A percentile compares a stretch with the other conserved stretches of the same genome.
These are phyloP conservation scores for Artemisia annua DNA, from an alignment of 129 eudicot species.

Conservation along the genomic window DNA sequence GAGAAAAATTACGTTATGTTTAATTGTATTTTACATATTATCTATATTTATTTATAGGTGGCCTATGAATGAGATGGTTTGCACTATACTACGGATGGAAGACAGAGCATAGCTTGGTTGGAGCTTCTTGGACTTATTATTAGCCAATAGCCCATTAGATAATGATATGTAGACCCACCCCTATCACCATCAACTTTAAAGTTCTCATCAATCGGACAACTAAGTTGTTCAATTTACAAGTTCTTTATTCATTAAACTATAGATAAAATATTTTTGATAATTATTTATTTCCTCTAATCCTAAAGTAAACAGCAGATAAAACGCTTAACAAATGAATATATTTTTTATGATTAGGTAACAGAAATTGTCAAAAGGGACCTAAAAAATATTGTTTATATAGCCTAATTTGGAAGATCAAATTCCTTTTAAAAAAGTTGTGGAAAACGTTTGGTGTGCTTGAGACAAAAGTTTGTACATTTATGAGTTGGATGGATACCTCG, in stretches of 20 bases:
- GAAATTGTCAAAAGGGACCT: too few relatives aligned
- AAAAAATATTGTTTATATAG: too few relatives aligned
- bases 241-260: too few relatives aligned
- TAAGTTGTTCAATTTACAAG: not conserved
- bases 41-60: not conserved
- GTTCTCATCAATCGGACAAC: constrained; percentile 32
- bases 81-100: constrained; percentile 24
- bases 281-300: too few relatives aligned
- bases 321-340: too few relatives aligned
- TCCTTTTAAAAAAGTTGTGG: not conserved
- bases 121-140: constrained; percentile 27
- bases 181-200: constrained; percentile 26
- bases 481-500: not conserved
- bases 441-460: constrained; percentile 1
- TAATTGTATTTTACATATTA: too few relatives aligned
- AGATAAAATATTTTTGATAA: too few relatives aligned
- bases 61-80: constrained; percentile 14
- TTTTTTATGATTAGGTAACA: too few relatives aligned
- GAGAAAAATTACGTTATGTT: too few relatives aligned
- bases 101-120: constrained; percentile 35
- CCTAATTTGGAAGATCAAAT: not conserved
- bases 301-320: too few relatives aligned
- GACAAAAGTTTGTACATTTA: not conserved
- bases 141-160: constrained; percentile 6
- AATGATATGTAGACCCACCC: constrained; percentile 13